Base-by-base conservation (phyloP, 2,329 filamentous ascomycete species). In the Aspergillus brasiliensis region DNA sequence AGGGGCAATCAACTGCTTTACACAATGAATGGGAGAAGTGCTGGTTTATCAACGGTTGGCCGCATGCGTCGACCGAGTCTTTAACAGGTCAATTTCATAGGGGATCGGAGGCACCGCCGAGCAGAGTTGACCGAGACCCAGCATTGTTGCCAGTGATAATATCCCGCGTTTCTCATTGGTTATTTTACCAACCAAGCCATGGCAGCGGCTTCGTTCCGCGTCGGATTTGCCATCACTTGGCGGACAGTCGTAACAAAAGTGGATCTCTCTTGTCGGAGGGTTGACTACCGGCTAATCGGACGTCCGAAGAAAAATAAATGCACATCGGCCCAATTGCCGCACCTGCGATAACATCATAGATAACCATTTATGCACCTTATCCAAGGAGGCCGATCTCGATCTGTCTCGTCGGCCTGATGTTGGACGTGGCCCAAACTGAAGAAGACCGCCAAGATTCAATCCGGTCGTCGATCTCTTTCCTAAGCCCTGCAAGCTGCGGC, bases 41-140 rank as follows among this genome's bases (percentile, higher is more conserved):
- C 15, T 40, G 40, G n/a, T 21, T 21, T 7, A 21, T 21, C 19
- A 44, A 34, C 4, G 17, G 4, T 19, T 42, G 38, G n/a, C 19
- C 40, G 40, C 38, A 54, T 46, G n/a, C 38, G 40, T 44, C 25
- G 15, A 28, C 15, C 27, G 38, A 55, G 52, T 55, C 52, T 55
- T 55, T 55, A 55, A 46, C 52, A 44, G 15, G 28, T 17, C 25
- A 46, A 48, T 38, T 47, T 37, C 21, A 17, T 11, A 21, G 49
- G 38, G 51, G 44, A 34, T 62, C 61, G 61, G 61, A 61, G 19
- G 42, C 23, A 37, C 57, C 57, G 58, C 62, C 58, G 58, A 65
- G 51, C 27, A 49, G 11, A 31, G 44, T 15, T 28, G 38, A 37
- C 37, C 25, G 37, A 52, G 21, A 42, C 17, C 17, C 51, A 42